phyloP scores from a whole-genome alignment of 805 yeast genomes.

The Dipodascus geniculatus region DNA sequence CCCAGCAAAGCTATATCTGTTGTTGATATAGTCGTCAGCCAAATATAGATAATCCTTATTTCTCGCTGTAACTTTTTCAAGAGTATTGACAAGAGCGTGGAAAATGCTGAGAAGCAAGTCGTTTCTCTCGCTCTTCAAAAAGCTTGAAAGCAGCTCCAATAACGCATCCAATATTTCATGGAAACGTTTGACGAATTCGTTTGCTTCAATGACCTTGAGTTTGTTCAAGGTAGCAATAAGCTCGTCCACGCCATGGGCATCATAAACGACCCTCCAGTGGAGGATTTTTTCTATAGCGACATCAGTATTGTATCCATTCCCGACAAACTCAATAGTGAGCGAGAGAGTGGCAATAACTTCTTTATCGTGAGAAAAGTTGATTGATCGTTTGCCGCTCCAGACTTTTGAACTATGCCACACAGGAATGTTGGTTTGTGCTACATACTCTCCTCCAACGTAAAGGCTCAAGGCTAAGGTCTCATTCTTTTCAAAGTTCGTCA shows the following conservation, averaged over 20 bases:
- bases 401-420: slow-evolving; percentile 21
- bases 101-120: slow-evolving; percentile 11
- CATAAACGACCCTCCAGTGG: slow-evolving; percentile 38
- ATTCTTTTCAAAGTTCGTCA: slow-evolving; percentile 43
- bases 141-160: slow-evolving; percentile 29
- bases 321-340: slow-evolving; percentile 55
- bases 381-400: slow-evolving; percentile 11
- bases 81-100: slow-evolving; percentile 17
- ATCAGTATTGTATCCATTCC: slow-evolving; percentile 53
- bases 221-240: slow-evolving; percentile 37
- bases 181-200: slow-evolving; percentile 34
- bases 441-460: slow-evolving; percentile 49
- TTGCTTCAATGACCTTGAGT: slow-evolving; percentile 41
- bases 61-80: slow-evolving; percentile 16
- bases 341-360: slow-evolving; percentile 31
- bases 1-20: slow-evolving; percentile 32
- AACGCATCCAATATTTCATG: slow-evolving; percentile 21
- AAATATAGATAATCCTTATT: slow-evolving; percentile 10
- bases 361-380: slow-evolving; percentile 31
- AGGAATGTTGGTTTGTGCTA: slow-evolving; percentile 46
- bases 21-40: slow-evolving; percentile 17
- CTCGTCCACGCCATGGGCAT: slow-evolving; percentile 31
- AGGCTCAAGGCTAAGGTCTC: slow-evolving; percentile 46
- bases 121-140: slow-evolving; percentile 6
- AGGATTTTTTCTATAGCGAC: slow-evolving; percentile 40